Evolutionary conservation across 345 rosid genomes (phyloP).

Genomic region (Odontarrhena argentea): DNA sequence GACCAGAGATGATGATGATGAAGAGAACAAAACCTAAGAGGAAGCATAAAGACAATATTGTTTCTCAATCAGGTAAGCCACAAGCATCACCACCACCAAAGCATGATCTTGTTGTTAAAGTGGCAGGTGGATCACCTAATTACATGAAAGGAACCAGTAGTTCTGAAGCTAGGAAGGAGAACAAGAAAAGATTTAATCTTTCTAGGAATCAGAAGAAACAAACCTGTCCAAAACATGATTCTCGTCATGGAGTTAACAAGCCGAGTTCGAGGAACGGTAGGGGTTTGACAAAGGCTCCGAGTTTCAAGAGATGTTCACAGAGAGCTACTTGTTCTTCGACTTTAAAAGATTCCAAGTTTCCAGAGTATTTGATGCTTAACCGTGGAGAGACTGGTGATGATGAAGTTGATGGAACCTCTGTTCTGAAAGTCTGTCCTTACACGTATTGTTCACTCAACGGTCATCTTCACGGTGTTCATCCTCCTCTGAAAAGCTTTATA

Average conservation of each 20-base stretch:
- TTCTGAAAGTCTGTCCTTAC: slow-evolving; percentile 75
- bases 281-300: slow-evolving; percentile 65
- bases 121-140: slow-evolving; percentile 54
- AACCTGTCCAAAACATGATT: slow-evolving; percentile 36
- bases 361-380: slow-evolving; percentile 64
- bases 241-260: slow-evolving; percentile 46
- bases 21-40: slow-evolving; percentile 65
- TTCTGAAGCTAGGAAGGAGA: slow-evolving; percentile 78
- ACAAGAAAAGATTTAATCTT: slow-evolving; percentile 33
- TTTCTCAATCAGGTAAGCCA: slow-evolving; percentile 52
- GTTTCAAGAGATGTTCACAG: slow-evolving; percentile 63
- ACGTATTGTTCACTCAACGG: slow-evolving; percentile 91
- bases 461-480: slow-evolving; percentile 61
- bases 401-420: slow-evolving; percentile 67
- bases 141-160: slow-evolving; percentile 90
- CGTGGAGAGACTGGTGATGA: slow-evolving; percentile 65
- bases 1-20: slow-evolving; percentile 75
- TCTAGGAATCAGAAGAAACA: slow-evolving; percentile 44
- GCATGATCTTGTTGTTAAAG: slow-evolving; percentile 36
- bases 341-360: slow-evolving; percentile 81
- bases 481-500: slow-evolving; percentile 75
- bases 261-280: slow-evolving; percentile 59
- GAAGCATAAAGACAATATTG: slow-evolving; percentile 48
- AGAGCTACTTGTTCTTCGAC: slow-evolving; percentile 91
- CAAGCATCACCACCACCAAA: slow-evolving; percentile 44